Conservation (phyloP, 805 yeast genomes). For the Lachancea sp. region DNA sequence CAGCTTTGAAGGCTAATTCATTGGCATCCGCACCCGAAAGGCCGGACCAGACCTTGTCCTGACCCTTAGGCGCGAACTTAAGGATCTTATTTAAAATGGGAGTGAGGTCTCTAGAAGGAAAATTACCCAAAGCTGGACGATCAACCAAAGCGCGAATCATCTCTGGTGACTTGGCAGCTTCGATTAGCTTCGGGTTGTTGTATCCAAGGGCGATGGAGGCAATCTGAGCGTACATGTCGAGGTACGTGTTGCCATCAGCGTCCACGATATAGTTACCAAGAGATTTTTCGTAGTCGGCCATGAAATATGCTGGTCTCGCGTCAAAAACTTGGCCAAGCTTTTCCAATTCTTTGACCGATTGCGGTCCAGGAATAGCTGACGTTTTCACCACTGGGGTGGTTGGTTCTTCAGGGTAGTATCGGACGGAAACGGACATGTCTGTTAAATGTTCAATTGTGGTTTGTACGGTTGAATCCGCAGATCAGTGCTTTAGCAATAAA, state of each 20-base stretch:
- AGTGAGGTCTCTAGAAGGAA: conserved; percentile 52
- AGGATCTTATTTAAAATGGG: conserved; percentile 43
- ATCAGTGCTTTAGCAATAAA: neutral
- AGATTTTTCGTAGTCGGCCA: conserved; percentile 59
- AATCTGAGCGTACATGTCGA: conserved; percentile 68
- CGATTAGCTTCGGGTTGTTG: conserved; percentile 58
- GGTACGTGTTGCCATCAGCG: conserved; percentile 54
- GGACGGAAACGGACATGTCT: conserved; percentile 39
- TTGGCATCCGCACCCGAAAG: conserved; percentile 65
- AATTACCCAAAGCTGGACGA: conserved; percentile 63
- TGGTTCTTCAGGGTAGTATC: conserved; percentile 79
- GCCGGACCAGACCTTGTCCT: conserved; percentile 56
- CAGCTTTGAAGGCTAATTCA: conserved; percentile 66
- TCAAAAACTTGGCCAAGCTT: conserved; percentile 54
- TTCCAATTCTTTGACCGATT: conserved; percentile 45
- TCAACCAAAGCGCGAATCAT: conserved; percentile 61
- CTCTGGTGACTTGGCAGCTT: conserved; percentile 51
- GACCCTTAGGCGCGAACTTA: conserved; percentile 61
- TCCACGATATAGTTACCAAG: conserved; percentile 60
- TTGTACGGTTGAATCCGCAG: neutral
- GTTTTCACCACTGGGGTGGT: conserved; percentile 55
- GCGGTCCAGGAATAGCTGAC: conserved; percentile 71
- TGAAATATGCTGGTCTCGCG: conserved; percentile 55
- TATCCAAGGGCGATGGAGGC: conserved; percentile 67
- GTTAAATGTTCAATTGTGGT: no score